These are phyloP conservation scores for Wickerhamomyces bisporus DNA, from an alignment of 805 yeast species.

Conservation along the genomic window DNA sequence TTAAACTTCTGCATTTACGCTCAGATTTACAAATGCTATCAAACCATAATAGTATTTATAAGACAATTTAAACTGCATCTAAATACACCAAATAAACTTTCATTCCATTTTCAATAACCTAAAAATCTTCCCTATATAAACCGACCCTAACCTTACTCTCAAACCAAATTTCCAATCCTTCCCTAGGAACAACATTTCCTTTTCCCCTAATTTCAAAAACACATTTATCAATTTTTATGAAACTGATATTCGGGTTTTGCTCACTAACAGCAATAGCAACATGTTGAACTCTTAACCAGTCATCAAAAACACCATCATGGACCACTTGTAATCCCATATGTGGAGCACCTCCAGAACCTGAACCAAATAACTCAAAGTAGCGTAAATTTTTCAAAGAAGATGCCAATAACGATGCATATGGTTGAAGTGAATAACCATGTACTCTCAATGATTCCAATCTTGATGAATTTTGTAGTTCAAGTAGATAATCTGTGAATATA, in stretches of 20 bases:
- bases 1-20: too few relatives aligned
- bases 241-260: conserved; percentile 27
- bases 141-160: conserved; percentile 29
- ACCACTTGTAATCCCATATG: conserved; percentile 48
- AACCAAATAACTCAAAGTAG: conserved; percentile 42
- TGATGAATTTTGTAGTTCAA: conserved; percentile 16
- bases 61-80: too few relatives aligned
- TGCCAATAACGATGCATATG: conserved; percentile 26
- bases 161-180: conserved; percentile 45
- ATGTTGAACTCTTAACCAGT: conserved; percentile 53
- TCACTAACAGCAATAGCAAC: conserved; percentile 39
- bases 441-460: conserved; percentile 35
- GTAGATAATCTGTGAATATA: conserved; percentile 20
- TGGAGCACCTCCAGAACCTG: conserved; percentile 48
- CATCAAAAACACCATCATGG: conserved; percentile 50
- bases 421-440: conserved; percentile 30
- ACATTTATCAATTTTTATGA: conserved; percentile 44
- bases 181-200: conserved; percentile 34
- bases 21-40: too few relatives aligned
- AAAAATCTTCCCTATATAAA: conserved; percentile 5
- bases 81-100: too few relatives aligned
- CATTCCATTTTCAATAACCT: too few relatives aligned
- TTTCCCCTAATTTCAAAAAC: conserved; percentile 35
- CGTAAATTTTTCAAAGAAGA: conserved; percentile 22
- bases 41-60: too few relatives aligned